Evolutionary conservation across 805 yeast species (phyloP).

Genomic region (Candida rishiriensis): DNA sequence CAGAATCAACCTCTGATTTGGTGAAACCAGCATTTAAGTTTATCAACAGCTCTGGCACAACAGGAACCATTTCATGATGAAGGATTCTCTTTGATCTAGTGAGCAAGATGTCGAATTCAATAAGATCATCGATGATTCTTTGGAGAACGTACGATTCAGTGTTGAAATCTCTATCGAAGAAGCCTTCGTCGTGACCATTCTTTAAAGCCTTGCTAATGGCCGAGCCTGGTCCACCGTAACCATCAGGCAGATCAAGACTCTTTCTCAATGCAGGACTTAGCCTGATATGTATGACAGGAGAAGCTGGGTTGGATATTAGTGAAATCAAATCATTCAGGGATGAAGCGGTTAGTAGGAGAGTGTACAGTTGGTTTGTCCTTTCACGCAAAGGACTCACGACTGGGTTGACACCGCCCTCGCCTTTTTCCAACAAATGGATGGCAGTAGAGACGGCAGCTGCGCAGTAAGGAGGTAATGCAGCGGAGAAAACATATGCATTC

Average conservation of each 20-base stretch:
- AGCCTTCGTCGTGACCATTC: conserved; percentile 37
- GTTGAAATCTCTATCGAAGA: conserved; percentile 40
- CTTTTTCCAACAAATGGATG: conserved; percentile 43
- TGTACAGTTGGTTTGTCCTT: conserved; percentile 37
- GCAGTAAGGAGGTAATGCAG: conserved; percentile 88
- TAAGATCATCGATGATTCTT: conserved; percentile 53
- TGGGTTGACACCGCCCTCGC: conserved; percentile 34
- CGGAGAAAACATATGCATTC: conserved; percentile 87
- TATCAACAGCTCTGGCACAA: conserved; percentile 56
- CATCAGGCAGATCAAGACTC: conserved; percentile 41
- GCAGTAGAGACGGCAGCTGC: conserved; percentile 56
- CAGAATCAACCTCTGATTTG: conserved; percentile 38
- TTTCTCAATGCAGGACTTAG: conserved; percentile 45
- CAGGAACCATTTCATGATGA: conserved; percentile 70
- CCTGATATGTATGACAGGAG: conserved; percentile 69
- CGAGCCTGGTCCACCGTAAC: conserved; percentile 44
- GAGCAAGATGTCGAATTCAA: conserved; percentile 53
- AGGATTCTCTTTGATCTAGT: conserved; percentile 53
- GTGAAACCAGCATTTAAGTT: conserved; percentile 44
- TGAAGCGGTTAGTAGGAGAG: conserved; percentile 36
- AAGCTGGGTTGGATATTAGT: conserved; percentile 51
- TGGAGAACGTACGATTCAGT: conserved; percentile 62
- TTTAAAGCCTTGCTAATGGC: conserved; percentile 39
- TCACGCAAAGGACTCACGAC: conserved; percentile 35
- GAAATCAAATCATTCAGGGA: conserved; percentile 36